Evolutionary conservation across 164 flowering plant species (phyloP), one percentile per base, ranked within the genome.

Genomic region (Vitis rupestris): DNA sequence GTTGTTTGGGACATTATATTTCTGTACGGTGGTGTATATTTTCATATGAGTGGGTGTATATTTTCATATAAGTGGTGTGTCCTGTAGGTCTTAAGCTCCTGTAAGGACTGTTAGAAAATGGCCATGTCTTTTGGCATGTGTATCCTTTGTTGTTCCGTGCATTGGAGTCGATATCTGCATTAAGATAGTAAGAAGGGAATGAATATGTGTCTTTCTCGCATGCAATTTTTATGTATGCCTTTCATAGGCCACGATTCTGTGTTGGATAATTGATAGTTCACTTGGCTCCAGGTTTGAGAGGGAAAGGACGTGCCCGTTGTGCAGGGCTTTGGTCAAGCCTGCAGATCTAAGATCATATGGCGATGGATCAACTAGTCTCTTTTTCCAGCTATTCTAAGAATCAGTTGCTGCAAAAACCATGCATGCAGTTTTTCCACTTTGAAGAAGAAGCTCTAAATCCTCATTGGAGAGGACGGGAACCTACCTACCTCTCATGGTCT

Each of bases 241-340:
- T 23, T 23, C 27, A 23, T 23, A 23, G 27, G 27, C 27, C 27
- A 23, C 11, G 3, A 10, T 64, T 8, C n/a, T 50, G 19, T 64
- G 66, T 11, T 49, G 55, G 66, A 49, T 49, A 49, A 50, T 29
- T 47, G 8, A 16, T 3, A 62, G 23, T 50, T 7, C 16, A 37
- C 60, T 23, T 29, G 14, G 59, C 65, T 68, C 49, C 87, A 89
- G 91, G 94, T 90, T 87, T 73, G 94, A 90, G 82, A 83, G 94
- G 80, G 94, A 90, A 65, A 67, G 94, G 58, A 90, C 92, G 19
- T 88, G 94, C 62, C 92, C 94, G 51, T 23, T 23, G 27, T 88
- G 90, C 78, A 75, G 94, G 72, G 90, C 94, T 48, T 71, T 87
- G 86, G 92, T 90, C 51, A 87, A 87, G 68, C 83, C 88, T 9